These are phyloP conservation scores for Citrus medica DNA, from an alignment of 345 rosid species.

Conservation along the genomic window DNA sequence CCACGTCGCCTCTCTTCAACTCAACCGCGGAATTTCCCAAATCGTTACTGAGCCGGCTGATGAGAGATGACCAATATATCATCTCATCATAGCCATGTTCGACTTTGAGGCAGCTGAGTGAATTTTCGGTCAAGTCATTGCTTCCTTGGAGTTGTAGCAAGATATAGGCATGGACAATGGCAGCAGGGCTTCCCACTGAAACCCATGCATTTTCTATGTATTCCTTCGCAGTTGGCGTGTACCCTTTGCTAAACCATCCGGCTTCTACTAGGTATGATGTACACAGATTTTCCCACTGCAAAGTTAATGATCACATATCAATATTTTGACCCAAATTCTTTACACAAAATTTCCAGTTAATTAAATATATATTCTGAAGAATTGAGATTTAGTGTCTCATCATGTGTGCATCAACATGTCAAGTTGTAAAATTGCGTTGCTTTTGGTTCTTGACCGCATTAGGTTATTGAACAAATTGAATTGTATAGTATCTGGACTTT, in stretches of 20 bases:
- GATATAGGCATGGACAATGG: not conserved
- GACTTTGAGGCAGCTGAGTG: not conserved
- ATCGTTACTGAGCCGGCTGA: not conserved
- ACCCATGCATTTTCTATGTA: slow-evolving; percentile 3
- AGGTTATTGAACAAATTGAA: no score
- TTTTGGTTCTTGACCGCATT: no score
- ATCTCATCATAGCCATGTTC: not conserved
- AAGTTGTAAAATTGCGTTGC: no score
- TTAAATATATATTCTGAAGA: no score
- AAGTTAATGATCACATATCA: not conserved
- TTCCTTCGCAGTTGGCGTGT: not conserved
- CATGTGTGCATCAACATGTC: no score
- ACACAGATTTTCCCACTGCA: slow-evolving; percentile 3
- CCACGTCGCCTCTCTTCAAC: slow-evolving; percentile 12
- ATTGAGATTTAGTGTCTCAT: no score
- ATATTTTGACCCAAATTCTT: no score
- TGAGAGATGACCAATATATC: not conserved
- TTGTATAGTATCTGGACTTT: no score
- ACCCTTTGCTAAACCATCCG: slow-evolving; percentile 1
- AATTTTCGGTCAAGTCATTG: not conserved
- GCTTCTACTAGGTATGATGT: not conserved
- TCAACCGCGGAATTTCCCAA: slow-evolving; percentile 9
- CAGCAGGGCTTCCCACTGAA: slow-evolving; percentile 4
- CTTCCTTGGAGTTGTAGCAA: not conserved
- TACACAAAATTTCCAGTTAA: no score